A percentile compares a stretch with the other conserved stretches of the same genome.
phyloP scores from a whole-genome alignment of 306 rosid genomes.

The Dalbergia oliveri region DNA sequence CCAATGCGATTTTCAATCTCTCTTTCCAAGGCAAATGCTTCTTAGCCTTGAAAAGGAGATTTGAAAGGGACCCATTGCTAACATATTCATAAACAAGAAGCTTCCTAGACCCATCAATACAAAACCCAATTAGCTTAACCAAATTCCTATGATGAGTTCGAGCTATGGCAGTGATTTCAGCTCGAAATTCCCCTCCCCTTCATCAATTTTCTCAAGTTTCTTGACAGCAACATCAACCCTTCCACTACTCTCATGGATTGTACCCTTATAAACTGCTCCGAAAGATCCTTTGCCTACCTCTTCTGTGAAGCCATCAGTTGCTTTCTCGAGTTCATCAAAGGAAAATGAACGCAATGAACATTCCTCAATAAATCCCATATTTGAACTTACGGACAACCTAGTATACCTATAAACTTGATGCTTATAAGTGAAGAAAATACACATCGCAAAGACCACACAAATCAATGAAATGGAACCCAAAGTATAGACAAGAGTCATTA shows the following conservation, averaged over 20 bases:
- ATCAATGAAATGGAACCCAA: conserved; percentile 42
- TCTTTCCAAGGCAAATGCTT: conserved; percentile 21
- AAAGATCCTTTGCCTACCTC: conserved; percentile 53
- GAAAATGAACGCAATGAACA: conserved; percentile 45
- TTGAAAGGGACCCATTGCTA: conserved; percentile 58
- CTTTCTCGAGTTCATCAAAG: conserved; percentile 46
- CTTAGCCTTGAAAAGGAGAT: conserved; percentile 28
- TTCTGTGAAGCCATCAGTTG: conserved; percentile 44
- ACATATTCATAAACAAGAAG: conserved; percentile 53
- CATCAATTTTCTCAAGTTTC: conserved; percentile 39
- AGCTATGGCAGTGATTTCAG: conserved; percentile 51
- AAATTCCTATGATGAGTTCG: conserved; percentile 56
- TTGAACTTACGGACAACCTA: conserved; percentile 30
- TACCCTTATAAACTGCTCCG: conserved; percentile 51
- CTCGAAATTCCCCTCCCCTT: conserved; percentile 50
- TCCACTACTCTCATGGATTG: conserved; percentile 23
- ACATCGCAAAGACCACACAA: background rate
- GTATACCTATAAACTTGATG: conserved; percentile 22
- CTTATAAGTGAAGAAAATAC: conserved; percentile 39
- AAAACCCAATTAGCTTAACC: conserved; percentile 56
- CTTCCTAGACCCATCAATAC: conserved; percentile 50
- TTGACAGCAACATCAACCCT: conserved; percentile 42
- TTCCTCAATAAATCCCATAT: conserved; percentile 40
- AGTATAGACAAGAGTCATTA: conserved; percentile 26
- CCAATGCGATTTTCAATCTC: conserved; percentile 46